Conservation (phyloP, 371 early-diverging fungal species). For the Zychaea mexicana region DNA sequence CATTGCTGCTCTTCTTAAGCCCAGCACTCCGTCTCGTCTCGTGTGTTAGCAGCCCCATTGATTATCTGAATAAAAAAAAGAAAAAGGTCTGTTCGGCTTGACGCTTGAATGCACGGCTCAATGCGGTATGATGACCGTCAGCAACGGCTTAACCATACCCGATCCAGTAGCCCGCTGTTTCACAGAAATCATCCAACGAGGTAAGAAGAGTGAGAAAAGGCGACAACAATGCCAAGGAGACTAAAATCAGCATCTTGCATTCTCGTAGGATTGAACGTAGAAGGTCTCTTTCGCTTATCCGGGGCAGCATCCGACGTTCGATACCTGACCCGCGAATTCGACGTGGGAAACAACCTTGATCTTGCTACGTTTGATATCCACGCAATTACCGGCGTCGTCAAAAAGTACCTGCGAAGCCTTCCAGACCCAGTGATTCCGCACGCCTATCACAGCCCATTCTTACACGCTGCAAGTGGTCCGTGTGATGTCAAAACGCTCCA, state of each 20-base stretch:
- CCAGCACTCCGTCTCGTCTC: no score
- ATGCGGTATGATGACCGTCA: not conserved
- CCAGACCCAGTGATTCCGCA: conserved; percentile 48
- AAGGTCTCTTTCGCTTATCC: conserved; percentile 51
- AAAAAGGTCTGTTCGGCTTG: not conserved
- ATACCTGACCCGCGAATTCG: conserved; percentile 24
- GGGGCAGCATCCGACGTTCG: conserved; percentile 45
- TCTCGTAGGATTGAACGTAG: conserved; percentile 41
- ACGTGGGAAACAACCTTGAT: conserved; percentile 34
- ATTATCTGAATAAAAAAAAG: no score
- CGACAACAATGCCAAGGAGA: no score
- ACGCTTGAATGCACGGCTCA: not conserved
- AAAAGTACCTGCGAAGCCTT: conserved; percentile 43
- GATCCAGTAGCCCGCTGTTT: conserved; percentile 26
- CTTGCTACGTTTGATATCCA: conserved; percentile 40
- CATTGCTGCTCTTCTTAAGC: not conserved
- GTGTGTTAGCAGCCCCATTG: no score
- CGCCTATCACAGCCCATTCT: conserved; percentile 32
- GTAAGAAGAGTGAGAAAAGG: conserved; percentile 5
- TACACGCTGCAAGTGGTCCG: not conserved
- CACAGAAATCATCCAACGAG: conserved; percentile 26
- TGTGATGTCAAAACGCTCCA: conserved; percentile 13
- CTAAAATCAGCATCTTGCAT: no score
- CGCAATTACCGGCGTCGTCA: conserved; percentile 44
- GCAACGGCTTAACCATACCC: conserved; percentile 20